Evolutionary conservation across 768 basidiomycete genomes (phyloP).

Genomic region (Lentinus brumalis): DNA sequence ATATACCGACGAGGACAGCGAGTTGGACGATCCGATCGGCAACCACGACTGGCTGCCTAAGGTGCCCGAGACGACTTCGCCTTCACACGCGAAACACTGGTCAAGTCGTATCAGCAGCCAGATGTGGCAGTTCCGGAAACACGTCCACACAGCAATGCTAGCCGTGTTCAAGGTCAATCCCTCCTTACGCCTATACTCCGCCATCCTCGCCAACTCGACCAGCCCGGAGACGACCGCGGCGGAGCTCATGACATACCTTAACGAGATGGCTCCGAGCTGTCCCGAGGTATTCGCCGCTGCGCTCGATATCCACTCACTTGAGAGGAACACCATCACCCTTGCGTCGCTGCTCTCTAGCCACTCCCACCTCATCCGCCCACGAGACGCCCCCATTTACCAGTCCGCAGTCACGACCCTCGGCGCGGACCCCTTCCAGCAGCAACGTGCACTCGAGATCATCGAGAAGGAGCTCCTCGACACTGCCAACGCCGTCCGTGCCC

Average conservation of each 20-base stretch:
- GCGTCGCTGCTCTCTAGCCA: constrained; percentile 46
- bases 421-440: constrained; percentile 29
- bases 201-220: constrained; percentile 42
- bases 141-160: constrained; percentile 49
- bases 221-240: constrained; percentile 12
- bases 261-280: constrained; percentile 46
- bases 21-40: constrained; percentile 15
- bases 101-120: constrained; percentile 41
- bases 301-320: constrained; percentile 50
- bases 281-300: constrained; percentile 57
- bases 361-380: constrained; percentile 60
- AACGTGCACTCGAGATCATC: constrained; percentile 43
- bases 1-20: constrained; percentile 17
- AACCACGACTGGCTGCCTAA: constrained; percentile 25
- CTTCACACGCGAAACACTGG: constrained; percentile 55
- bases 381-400: constrained; percentile 52
- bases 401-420: constrained; percentile 44
- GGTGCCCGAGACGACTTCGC: constrained; percentile 20
- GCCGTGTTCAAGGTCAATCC: constrained; percentile 54
- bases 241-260: constrained; percentile 36
- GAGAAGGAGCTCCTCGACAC: constrained; percentile 56
- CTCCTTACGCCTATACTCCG: constrained; percentile 46
- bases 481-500: constrained; percentile 42
- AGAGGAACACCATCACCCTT: constrained; percentile 39
- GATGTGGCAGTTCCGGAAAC: constrained; percentile 41